Evolutionary conservation across 2,329 filamentous ascomycete species (phyloP).

Genomic region (Sclerotinia glacialis): DNA sequence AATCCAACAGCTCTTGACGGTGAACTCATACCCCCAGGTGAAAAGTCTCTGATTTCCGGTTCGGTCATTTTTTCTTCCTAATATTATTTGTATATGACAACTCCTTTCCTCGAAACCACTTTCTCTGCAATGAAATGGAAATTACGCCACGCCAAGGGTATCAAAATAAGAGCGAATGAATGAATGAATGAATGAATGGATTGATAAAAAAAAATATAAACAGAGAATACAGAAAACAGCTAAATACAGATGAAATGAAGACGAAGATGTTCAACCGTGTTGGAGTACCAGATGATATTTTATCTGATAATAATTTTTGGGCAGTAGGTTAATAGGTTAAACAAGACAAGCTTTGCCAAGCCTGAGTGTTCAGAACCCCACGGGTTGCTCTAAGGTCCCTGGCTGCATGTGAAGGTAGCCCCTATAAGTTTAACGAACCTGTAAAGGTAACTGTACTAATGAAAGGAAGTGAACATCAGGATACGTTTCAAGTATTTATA

Average conservation of each 20-base stretch:
- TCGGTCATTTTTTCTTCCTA: not conserved
- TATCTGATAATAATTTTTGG: constrained; percentile 4
- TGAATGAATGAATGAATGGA: not conserved
- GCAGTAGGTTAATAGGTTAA: too few species aligned
- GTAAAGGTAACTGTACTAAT: not conserved
- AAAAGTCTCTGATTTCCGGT: constrained; percentile 24
- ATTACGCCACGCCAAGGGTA: not conserved
- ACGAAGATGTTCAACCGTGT: not conserved
- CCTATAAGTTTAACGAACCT: constrained; percentile 13
- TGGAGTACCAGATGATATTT: too few species aligned
- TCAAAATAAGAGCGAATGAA: not conserved
- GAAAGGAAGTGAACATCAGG: not conserved
- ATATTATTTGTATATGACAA: not conserved
- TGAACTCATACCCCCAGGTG: constrained; percentile 6
- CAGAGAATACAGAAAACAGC: not conserved
- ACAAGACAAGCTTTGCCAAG: constrained; percentile 11
- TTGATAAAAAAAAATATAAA: not conserved
- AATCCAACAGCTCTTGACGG: constrained; percentile 7
- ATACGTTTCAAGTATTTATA: too few species aligned
- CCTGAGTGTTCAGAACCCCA: too few species aligned
- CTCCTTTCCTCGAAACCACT: not conserved
- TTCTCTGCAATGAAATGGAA: not conserved
- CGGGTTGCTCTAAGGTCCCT: not conserved
- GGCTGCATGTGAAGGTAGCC: not conserved
- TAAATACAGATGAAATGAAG: not conserved